A percentile compares a stretch with the other conserved stretches of the same genome.
phyloP scores from a whole-genome alignment of 1,284 basidiomycete species.

The Ustilago sp. region DNA sequence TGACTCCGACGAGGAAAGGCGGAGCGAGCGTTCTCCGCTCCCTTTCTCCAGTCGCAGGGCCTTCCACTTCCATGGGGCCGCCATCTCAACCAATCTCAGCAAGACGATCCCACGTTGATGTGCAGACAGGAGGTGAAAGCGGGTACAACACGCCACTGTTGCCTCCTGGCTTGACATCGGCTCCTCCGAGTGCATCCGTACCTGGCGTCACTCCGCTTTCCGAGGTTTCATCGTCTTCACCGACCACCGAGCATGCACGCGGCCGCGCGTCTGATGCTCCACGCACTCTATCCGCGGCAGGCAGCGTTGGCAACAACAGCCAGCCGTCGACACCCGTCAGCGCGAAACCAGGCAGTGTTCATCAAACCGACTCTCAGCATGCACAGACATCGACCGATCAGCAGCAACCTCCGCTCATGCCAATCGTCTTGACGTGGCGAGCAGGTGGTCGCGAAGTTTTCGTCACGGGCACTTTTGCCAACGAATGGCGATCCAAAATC shows the following conservation, averaged over 20 bases:
- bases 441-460: constrained; percentile 70
- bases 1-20: constrained; percentile 46
- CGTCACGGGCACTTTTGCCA: constrained; percentile 75
- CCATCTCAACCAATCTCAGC: constrained; percentile 31
- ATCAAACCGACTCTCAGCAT: constrained; percentile 13
- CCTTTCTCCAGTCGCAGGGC: constrained; percentile 33
- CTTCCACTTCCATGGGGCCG: constrained; percentile 38
- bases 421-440: constrained; percentile 57
- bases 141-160: constrained; percentile 54
- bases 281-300: constrained; percentile 15
- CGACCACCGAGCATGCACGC: constrained; percentile 10
- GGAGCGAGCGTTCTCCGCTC: constrained; percentile 29
- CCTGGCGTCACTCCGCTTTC: constrained; percentile 42
- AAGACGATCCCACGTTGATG: constrained; percentile 42
- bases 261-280: constrained; percentile 4
- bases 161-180: constrained; percentile 52
- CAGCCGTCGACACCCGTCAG: constrained; percentile 40
- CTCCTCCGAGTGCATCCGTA: constrained; percentile 41
- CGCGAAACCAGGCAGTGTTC: constrained; percentile 8
- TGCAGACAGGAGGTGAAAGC: constrained; percentile 56
- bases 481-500: constrained; percentile 74
- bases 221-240: constrained; percentile 15
- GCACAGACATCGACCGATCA: constrained; percentile 13
- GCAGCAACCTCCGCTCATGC: constrained; percentile 36
- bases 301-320: constrained; percentile 16